Evolutionary conservation across 108 stramenopile species (phyloP), one percentile per base, ranked within the genome.

Genomic region (Aurantiochytrium sp.): DNA sequence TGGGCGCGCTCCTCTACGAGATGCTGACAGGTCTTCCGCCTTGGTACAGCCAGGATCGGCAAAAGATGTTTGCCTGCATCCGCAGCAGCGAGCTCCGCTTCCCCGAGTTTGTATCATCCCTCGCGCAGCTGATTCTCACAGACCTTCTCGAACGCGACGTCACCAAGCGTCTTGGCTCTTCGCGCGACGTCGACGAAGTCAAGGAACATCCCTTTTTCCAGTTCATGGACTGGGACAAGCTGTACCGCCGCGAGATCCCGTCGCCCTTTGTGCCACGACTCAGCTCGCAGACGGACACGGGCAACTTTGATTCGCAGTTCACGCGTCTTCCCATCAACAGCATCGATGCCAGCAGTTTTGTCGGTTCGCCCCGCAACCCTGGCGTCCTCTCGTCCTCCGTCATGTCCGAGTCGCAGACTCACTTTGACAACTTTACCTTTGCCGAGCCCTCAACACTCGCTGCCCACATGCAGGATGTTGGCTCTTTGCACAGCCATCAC

Each of bases 1-100:
- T 91, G 29, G 92, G 92, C 49, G 88, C 89, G n/a, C 88, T 92
- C 5, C 87, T 92, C 8, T 92, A 91, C 60, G 92, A 92, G 72
- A 92, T 92, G 92, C 89, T 92, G 35, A 60, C 89, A 5, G 92
- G 92, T 87, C 87, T 91, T 8, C 92, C 92, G 18, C 92, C 92
- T 0, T 93, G 92, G 90, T 93, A 93, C 69, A 90, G 89, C 72
- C 87, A 89, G 53, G 90, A 92, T 60, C 64, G 91, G 0, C 90
- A 92, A 44, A 60, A 73, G 55, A 89, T 93, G 89, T 93, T 91
- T 53, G 57, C 53, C 55, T 88, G 88, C 14, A 87, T 93, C 42
- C 88, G 91, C 18, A 51, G 59, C 69, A 89, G 89, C 19, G 71
- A 71, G 25, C 90, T 93, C 28, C 53, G 47, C 28, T 93, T 93